Conservation (phyloP, 208 protist species). For the Leishmania major region DNA sequence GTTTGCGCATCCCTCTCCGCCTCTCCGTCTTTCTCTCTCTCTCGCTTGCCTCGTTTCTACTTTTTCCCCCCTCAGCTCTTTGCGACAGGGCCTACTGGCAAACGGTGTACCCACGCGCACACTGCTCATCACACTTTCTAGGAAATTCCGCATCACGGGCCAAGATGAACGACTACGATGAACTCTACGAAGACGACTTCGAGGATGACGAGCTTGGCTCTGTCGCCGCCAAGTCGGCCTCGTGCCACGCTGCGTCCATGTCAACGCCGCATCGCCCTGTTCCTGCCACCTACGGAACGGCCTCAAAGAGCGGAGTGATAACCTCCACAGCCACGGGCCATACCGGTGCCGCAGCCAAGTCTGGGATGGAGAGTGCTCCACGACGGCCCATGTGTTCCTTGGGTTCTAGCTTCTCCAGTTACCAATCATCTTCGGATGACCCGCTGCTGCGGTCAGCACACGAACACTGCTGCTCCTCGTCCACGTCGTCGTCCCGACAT, state of each 20-base stretch:
- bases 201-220: conserved; percentile 18
- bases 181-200: conserved; percentile 24
- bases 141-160: neutral
- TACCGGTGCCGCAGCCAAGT: neutral
- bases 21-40: no score
- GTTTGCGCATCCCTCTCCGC: neutral
- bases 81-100: neutral
- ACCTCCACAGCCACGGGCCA: neutral
- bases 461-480: conserved; percentile 4
- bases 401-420: conserved; percentile 10
- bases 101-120: neutral
- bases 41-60: neutral
- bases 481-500: neutral
- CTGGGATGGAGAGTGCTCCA: neutral
- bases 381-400: neutral
- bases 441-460: neutral
- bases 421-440: neutral
- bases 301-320: neutral
- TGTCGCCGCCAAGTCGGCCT: neutral
- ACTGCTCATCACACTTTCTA: neutral
- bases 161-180: conserved; percentile 20
- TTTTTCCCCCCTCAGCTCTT: neutral
- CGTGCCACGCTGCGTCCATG: neutral
- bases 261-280: neutral
- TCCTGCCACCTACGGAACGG: neutral